These are phyloP conservation scores for Tilletia caries DNA, from an alignment of 1,284 basidiomycete species.

Conservation along the genomic window DNA sequence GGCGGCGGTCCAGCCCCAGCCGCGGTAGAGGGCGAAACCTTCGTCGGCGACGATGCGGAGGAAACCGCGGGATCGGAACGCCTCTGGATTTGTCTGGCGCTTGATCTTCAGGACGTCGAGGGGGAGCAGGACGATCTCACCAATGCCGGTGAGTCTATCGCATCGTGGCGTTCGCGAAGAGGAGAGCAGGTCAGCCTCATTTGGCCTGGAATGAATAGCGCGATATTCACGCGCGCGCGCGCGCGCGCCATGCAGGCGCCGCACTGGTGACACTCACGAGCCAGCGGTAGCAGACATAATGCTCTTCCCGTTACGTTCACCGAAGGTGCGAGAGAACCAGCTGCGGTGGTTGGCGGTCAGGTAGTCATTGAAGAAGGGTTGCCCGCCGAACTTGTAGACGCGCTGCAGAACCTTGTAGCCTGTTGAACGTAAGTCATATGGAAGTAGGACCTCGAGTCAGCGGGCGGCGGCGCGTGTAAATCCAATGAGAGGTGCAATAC, in stretches of 20 bases:
- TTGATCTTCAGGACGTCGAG: slow-evolving; percentile 97
- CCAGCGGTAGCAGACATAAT: slow-evolving; percentile 94
- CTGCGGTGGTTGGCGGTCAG: slow-evolving; percentile 73
- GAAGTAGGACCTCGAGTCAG: no score
- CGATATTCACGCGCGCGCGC: background rate
- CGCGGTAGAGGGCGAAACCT: slow-evolving; percentile 82
- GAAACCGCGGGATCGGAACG: slow-evolving; percentile 64
- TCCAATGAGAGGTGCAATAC: no score
- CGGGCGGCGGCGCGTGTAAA: no score
- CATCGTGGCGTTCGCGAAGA: background rate
- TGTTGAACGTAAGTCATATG: background rate
- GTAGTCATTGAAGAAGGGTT: slow-evolving; percentile 94
- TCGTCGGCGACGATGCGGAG: slow-evolving; percentile 87
- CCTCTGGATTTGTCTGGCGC: slow-evolving; percentile 59
- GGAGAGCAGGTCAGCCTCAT: background rate
- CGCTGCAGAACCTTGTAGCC: slow-evolving; percentile 68
- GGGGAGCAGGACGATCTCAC: slow-evolving; percentile 91
- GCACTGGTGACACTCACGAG: slow-evolving; percentile 17
- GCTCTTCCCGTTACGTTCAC: slow-evolving; percentile 92
- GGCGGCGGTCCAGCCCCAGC: slow-evolving; percentile 98
- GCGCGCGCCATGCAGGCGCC: no score
- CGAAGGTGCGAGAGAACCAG: slow-evolving; percentile 76
- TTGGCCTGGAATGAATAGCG: background rate
- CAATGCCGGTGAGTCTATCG: slow-evolving; percentile 60
- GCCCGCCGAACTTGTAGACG: slow-evolving; percentile 83